phyloP scores from a whole-genome alignment of 805 yeast genomes.

The Torulaspora delbrueckii region DNA sequence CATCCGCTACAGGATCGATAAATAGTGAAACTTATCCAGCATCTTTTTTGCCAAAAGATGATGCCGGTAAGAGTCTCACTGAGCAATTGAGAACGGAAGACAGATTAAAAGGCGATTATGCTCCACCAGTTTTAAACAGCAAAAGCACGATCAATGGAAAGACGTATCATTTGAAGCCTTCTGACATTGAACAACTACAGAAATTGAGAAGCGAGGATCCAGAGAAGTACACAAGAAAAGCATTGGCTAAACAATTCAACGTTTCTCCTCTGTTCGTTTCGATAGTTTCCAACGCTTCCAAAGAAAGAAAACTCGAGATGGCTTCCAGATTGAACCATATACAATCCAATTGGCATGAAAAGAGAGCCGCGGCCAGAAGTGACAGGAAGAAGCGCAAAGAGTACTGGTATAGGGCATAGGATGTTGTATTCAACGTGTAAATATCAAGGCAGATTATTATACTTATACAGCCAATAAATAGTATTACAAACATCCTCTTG shows the following conservation, averaged over 20 bases:
- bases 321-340: conserved; percentile 42
- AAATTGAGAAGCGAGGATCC: conserved; percentile 56
- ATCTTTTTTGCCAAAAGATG: conserved; percentile 59
- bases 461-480: conserved; percentile 5
- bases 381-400: conserved; percentile 57
- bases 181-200: conserved; percentile 53
- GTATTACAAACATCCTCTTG: conserved; percentile 7
- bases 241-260: conserved; percentile 54
- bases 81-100: conserved; percentile 29
- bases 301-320: conserved; percentile 43
- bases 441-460: conserved; percentile 5
- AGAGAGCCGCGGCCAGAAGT: conserved; percentile 44
- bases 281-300: conserved; percentile 45
- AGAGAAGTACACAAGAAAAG: conserved; percentile 54
- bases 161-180: conserved; percentile 52
- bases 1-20: conserved; percentile 49
- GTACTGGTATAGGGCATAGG: conserved; percentile 54
- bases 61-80: conserved; percentile 47
- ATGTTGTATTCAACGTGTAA: conserved; percentile 7
- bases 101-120: conserved; percentile 37
- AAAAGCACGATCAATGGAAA: conserved; percentile 28
- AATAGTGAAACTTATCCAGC: conserved; percentile 54
- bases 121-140: conserved; percentile 37
- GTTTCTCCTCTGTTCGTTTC: conserved; percentile 52
- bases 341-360: conserved; percentile 46